Evolutionary conservation across 768 basidiomycete species (phyloP).

Genomic region (Pisolithus albus): DNA sequence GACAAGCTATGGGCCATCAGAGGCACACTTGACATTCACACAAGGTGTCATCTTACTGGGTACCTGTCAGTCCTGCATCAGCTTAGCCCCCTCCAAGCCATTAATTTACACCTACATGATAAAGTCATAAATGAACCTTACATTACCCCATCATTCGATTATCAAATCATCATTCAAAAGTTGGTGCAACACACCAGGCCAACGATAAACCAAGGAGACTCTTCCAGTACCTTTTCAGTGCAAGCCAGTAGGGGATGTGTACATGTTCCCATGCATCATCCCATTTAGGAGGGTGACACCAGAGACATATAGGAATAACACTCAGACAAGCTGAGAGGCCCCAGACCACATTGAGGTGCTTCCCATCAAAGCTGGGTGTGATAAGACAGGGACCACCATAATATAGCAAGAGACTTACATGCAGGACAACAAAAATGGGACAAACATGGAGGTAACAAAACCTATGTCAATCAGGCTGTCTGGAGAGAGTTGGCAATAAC

Average conservation of each 20-base stretch:
- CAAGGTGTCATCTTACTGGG: conserved; percentile 43
- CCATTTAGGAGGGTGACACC: conserved; percentile 81
- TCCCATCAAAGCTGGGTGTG: conserved; percentile 52
- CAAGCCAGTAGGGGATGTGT: conserved; percentile 66
- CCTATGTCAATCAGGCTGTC: conserved; percentile 84
- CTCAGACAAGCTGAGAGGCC: conserved; percentile 81
- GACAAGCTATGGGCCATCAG: conserved; percentile 47
- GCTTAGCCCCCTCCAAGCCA: background rate
- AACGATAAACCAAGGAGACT: conserved; percentile 65
- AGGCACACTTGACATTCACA: background rate
- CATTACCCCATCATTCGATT: conserved; percentile 1
- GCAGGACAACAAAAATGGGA: conserved; percentile 82
- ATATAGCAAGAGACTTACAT: conserved; percentile 48
- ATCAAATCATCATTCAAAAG: no score
- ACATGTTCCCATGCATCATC: conserved; percentile 63
- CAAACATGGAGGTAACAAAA: conserved; percentile 73
- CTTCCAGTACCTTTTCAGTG: conserved; percentile 72
- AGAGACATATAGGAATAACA: conserved; percentile 65
- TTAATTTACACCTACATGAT: conserved; percentile 46
- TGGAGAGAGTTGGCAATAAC: conserved; percentile 19
- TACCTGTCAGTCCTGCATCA: conserved; percentile 35
- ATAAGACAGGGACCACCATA: background rate
- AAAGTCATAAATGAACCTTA: conserved; percentile 73
- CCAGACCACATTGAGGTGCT: conserved; percentile 84
- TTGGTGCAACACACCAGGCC: conserved; percentile 47